Base-by-base conservation (phyloP, 163 green algal genomes). In the Scenedesmus sp. region DNA sequence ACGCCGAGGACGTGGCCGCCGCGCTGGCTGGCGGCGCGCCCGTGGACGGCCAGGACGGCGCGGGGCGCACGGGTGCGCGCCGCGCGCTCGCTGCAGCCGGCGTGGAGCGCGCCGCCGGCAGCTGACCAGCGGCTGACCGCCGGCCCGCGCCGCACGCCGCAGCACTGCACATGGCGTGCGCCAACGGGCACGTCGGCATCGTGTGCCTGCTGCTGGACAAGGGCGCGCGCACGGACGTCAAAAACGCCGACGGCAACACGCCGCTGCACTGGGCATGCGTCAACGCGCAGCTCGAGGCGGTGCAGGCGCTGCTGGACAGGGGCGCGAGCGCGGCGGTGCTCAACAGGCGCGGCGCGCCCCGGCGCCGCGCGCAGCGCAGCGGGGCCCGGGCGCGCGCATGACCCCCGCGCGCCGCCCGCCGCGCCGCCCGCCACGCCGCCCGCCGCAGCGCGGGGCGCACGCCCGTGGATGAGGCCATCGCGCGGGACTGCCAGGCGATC, bases 221-320 rank as follows among this genome's bases (percentile, higher is more conserved):
- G 44, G 18, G 36, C 4, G 18, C 26, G 4, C 7, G 7, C 34
- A n/a, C 73, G 10, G 70, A 86, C 4, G 53, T 64, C 0, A 70
- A 77, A 34, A 90, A 90, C 47, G 42, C 56, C 1, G 70, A 88
- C 31, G 87, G 87, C 34, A 92, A 89, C 78, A 92, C 85, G 13
- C 71, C 87, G 14, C 63, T 92, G 48, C 87, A 92, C 36, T 89
- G 86, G 87, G 85, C 87, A 0, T 92, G 87, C 31, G 76, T 90
- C 24, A 90, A 90, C 31, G 86, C 83, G 4, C 86, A 88, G 17
- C 48, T 33, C 39, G 57, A 80, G 72, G 82, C 56, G 17, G 81
- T 89, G 18, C 69, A 62, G 77, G 18, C 75, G 51, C 60, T 87
- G 56, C 56, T 89, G 42, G 77, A 80, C 22, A 85, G 82, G 48